Evolutionary conservation across 345 rosid genomes (phyloP).

Genomic region (Erysimum cheiranthoides): DNA sequence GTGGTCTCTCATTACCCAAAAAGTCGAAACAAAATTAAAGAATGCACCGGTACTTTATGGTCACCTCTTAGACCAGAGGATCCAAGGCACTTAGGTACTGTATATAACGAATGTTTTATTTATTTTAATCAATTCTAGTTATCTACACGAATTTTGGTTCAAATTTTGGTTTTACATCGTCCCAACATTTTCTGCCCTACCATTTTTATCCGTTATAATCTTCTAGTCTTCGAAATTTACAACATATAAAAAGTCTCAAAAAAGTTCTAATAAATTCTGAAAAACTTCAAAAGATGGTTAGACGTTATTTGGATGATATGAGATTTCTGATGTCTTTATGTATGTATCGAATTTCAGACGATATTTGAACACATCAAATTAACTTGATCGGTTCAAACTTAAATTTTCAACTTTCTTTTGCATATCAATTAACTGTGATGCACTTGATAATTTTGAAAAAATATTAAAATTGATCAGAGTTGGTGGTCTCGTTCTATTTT

Average conservation of each 20-base stretch:
- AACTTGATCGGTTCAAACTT: slow-evolving; percentile 9
- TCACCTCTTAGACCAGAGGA: slow-evolving; percentile 34
- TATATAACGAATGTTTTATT: slow-evolving; percentile 34
- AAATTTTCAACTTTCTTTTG: neutral
- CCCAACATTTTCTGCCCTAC: slow-evolving; percentile 36
- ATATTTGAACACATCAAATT: neutral
- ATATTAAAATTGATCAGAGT: neutral
- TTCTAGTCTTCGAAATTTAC: neutral
- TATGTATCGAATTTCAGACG: neutral
- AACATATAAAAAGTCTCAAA: neutral
- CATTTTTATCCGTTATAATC: slow-evolving; percentile 27
- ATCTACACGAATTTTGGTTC: slow-evolving; percentile 12
- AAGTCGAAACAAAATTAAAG: slow-evolving; percentile 27
- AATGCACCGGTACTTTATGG: slow-evolving; percentile 34
- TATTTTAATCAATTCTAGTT: neutral
- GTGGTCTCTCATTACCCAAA: slow-evolving; percentile 31
- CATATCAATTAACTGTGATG: slow-evolving; percentile 1
- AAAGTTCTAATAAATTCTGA: neutral
- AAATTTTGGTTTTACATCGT: slow-evolving; percentile 18
- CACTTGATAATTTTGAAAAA: neutral
- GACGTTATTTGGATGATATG: neutral
- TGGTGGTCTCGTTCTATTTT: neutral
- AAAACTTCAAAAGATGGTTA: neutral
- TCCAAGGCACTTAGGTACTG: slow-evolving; percentile 39
- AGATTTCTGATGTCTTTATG: neutral